phyloP scores from a whole-genome alignment of 768 basidiomycete species.

The Terana coerulea region DNA sequence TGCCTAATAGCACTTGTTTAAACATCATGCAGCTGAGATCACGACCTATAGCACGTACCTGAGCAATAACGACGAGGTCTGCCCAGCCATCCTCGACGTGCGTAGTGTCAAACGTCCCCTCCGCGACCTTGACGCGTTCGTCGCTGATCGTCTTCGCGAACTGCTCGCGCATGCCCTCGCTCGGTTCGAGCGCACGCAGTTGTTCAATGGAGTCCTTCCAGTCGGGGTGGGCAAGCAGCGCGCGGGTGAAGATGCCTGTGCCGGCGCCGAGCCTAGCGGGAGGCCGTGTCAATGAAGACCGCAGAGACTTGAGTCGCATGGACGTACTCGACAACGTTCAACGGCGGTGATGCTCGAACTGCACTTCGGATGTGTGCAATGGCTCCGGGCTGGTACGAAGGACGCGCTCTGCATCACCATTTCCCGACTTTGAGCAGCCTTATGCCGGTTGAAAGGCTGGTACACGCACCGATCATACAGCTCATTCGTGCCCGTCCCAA shows the following conservation, averaged over 20 bases:
- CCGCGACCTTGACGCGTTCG: constrained; percentile 44
- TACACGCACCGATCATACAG: constrained; percentile 62
- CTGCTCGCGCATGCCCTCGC: constrained; percentile 76
- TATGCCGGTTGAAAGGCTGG: no score
- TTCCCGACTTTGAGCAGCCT: no score
- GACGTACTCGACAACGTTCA: constrained; percentile 71
- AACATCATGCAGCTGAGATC: not conserved
- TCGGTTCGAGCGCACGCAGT: constrained; percentile 78
- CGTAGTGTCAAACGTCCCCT: constrained; percentile 71
- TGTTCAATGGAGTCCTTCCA: constrained; percentile 48
- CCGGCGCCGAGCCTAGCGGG: constrained; percentile 68
- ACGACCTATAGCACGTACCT: constrained; percentile 37
- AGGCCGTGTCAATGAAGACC: not conserved
- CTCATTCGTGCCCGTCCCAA: constrained; percentile 78
- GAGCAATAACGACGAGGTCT: constrained; percentile 74
- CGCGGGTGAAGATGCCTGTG: constrained; percentile 87
- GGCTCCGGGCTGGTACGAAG: constrained; percentile 71
- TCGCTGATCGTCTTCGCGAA: constrained; percentile 59
- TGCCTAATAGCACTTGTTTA: no score
- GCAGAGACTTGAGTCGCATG: not conserved
- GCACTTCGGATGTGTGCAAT: constrained; percentile 56
- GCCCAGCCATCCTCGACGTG: constrained; percentile 65
- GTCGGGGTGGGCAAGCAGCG: constrained; percentile 61
- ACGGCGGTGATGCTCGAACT: constrained; percentile 32
- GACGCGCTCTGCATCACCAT: constrained; percentile 71